Base-by-base conservation (phyloP, 139 green algal genomes). In the Chlamydomonas schloesseri region DNA sequence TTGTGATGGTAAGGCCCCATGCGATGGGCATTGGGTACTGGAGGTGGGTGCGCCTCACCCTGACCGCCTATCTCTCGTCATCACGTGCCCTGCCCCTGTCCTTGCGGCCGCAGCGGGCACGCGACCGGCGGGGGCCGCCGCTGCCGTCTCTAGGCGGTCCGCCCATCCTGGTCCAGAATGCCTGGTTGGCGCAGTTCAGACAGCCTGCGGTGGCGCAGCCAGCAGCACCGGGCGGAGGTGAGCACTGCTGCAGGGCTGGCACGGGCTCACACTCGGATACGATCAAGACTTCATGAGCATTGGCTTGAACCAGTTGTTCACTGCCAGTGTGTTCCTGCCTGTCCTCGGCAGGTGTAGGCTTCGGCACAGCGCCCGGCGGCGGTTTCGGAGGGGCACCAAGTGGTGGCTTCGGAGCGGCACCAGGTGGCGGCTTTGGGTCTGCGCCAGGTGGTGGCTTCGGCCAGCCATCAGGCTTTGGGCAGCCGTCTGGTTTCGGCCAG, bases 61-160 rank as follows among this genome's bases (percentile, higher is more conserved):
- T n/a, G n/a, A n/a, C n/a, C n/a, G n/a, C n/a, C n/a, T n/a, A n/a
- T n/a, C n/a, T n/a, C n/a, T n/a, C n/a, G n/a, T n/a, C n/a, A n/a
- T n/a, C n/a, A n/a, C n/a, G n/a, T n/a, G n/a, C n/a, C n/a, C n/a
- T n/a, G n/a, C n/a, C n/a, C 42, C 6, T 50, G 42, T 8, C 24
- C 60, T n/a, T n/a, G 60, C 60, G 2, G 5, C 50, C 21, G 37
- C 78, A 84, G 78, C 78, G 78, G 11, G 31, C 62, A 3, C 36
- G 62, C 18, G 78, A 84, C 74, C 33, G 57, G 17, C 78, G 78
- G 18, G 64, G 64, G 28, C 31, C 33, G 13, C 23, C 23, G 42
- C 29, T 84, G 78, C 78, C 78, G 28, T 84, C 78, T 6, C 46
- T 75, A n/a, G 78, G 78, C 15, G 78, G 78, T 18, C 64, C 42